phyloP scores from a whole-genome alignment of 352 stramenopile species.

The Phytopythium aichiense region DNA sequence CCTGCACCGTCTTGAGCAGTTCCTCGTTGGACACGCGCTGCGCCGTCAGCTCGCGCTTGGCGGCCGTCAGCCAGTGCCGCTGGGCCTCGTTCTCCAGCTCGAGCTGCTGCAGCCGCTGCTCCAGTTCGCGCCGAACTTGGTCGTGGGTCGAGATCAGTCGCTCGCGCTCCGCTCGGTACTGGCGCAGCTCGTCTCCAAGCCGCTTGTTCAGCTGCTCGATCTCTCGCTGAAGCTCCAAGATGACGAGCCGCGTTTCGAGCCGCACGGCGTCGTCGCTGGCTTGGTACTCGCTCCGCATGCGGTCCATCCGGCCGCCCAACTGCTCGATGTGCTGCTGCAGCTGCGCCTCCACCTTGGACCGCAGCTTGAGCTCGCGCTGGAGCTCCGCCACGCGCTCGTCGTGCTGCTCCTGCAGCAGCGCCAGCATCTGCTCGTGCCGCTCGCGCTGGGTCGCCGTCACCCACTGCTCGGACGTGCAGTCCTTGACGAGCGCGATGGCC shows the following conservation, averaged over 20 bases:
- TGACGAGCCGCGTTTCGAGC: slow-evolving; percentile 37
- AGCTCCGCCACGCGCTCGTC: slow-evolving; percentile 32
- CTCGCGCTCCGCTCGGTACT: slow-evolving; percentile 29
- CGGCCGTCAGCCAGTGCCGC: slow-evolving; percentile 64
- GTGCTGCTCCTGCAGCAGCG: slow-evolving; percentile 46
- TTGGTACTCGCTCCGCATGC: slow-evolving; percentile 47
- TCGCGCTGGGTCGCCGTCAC: slow-evolving; percentile 55
- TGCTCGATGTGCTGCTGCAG: slow-evolving; percentile 37
- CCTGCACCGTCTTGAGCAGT: slow-evolving; percentile 52
- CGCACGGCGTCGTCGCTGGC: slow-evolving; percentile 41
- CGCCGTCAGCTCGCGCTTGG: slow-evolving; percentile 55
- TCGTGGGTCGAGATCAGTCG: slow-evolving; percentile 45
- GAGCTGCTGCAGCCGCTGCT: slow-evolving; percentile 24
- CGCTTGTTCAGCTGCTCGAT: slow-evolving; percentile 25
- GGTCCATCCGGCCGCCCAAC: slow-evolving; percentile 23
- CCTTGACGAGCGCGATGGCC: slow-evolving; percentile 41
- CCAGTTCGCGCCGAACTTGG: slow-evolving; percentile 30
- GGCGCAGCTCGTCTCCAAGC: slow-evolving; percentile 27
- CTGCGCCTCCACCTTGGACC: slow-evolving; percentile 30
- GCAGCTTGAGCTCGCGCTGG: slow-evolving; percentile 40
- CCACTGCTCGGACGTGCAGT: slow-evolving; percentile 62
- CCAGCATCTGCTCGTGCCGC: slow-evolving; percentile 45
- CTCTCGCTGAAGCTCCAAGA: slow-evolving; percentile 33
- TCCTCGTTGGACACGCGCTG: slow-evolving; percentile 72
- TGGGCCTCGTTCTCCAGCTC: slow-evolving; percentile 40